Base-by-base conservation (phyloP, 164 flowering plant species). In the Euptelea pleiosperma region DNA sequence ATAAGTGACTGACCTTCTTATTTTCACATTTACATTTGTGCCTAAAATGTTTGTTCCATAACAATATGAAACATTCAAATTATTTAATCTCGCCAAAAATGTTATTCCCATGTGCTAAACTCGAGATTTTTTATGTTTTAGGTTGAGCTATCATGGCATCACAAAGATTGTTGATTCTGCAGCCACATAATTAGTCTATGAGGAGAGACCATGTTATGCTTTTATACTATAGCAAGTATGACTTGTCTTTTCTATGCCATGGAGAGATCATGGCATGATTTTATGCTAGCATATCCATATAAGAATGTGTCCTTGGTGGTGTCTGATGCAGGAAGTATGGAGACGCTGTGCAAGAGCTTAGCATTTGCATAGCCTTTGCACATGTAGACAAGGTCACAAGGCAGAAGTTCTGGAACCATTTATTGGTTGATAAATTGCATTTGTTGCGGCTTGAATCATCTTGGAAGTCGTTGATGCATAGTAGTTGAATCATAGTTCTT, bases 161-260 rank as follows among this genome's bases (percentile, higher is more conserved):
- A 15, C 84, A 85, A 57, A 81, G 84, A 55, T 70, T 82, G 60
- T 67, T 85, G 68, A 79, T 79, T 70, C 65, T 85, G 64, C 88
- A 85, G 65, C 88, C 91, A 18, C 88, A 82, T 62, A 81, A 85
- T 48, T 85, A 88, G 91, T 72, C 84, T 18, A 45, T 79, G 57
- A 79, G 91, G 72, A 76, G 86, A 78, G 88, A 85, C 76, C 80
- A 81, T 67, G 91, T 88, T 46, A 77, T 85, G 91, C 83, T 85
- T 77, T 41, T 82, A 69, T 85, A 77, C 60, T 79, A 71, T 55
- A 75, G 46, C 60, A 75, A 77, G 88, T 82, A 67, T 2, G 39
- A 33, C 44, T 44, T 26, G 2, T 39, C 15, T 43, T 18, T 5
- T 14, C 16, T n/a, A n/a, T n/a, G n/a, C n/a, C n/a, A n/a, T n/a